These are phyloP conservation scores for Rhododendron henanense DNA, from an alignment of 148 eudicot species.

Conservation along the genomic window DNA sequence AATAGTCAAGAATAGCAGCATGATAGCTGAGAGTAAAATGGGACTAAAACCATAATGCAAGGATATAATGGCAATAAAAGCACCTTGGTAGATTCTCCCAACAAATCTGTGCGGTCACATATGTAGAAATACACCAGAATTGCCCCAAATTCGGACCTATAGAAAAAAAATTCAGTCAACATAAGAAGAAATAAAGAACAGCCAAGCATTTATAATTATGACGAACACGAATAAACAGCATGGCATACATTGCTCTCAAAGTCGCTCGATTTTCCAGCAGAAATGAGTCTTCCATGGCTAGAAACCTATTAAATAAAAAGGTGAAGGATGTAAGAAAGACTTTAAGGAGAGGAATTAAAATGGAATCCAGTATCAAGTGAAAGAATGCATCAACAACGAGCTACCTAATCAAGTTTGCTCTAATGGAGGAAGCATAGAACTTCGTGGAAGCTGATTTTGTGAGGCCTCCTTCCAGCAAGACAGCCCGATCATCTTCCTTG, in stretches of 20 bases:
- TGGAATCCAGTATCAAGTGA: background rate
- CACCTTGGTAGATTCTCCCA: constrained; percentile 81
- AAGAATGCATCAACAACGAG: constrained; percentile 15
- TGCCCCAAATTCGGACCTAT: constrained; percentile 80
- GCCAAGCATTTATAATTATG: constrained; percentile 1
- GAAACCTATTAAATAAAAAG: constrained; percentile 53
- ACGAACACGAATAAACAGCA: constrained; percentile 5
- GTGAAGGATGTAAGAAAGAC: constrained; percentile 12
- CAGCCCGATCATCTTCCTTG: constrained; percentile 81
- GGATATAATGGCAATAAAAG: constrained; percentile 8
- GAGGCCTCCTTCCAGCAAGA: constrained; percentile 91
- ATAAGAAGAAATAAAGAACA: background rate
- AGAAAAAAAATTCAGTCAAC: constrained; percentile 14
- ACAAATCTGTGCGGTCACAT: constrained; percentile 78
- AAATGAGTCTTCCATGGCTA: constrained; percentile 86
- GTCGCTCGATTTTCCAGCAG: constrained; percentile 73
- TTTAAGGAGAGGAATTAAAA: background rate
- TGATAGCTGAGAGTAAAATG: background rate
- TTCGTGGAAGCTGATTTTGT: constrained; percentile 67
- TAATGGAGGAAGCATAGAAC: constrained; percentile 48
- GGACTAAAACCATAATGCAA: background rate
- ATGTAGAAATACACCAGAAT: constrained; percentile 71
- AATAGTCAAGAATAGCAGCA: background rate
- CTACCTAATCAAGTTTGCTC: constrained; percentile 74
- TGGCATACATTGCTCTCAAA: constrained; percentile 85